Evolutionary conservation across 257 asterid species (phyloP).

Genomic region (Nicotiana otophora): DNA sequence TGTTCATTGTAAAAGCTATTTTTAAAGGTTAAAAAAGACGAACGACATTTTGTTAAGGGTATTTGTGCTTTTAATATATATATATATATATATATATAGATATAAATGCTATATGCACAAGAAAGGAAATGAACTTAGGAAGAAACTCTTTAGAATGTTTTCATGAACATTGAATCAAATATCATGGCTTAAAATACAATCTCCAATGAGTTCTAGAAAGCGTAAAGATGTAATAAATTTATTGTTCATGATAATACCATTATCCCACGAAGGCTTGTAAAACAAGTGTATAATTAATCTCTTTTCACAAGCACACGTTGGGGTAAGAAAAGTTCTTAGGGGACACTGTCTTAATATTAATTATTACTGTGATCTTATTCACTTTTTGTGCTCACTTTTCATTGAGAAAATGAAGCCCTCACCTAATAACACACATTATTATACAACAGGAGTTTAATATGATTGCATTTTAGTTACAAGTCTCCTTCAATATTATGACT

Average conservation of each 20-base stretch:
- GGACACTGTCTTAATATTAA: not conserved
- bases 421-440: slow-evolving; percentile 22
- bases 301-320: slow-evolving; percentile 15
- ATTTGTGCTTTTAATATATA: too few relatives aligned
- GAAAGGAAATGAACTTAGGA: not conserved
- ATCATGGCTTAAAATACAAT: not conserved
- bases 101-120: too few relatives aligned
- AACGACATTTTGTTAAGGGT: too few relatives aligned
- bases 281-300: slow-evolving; percentile 7
- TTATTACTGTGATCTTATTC: slow-evolving; percentile 1
- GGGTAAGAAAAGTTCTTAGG: not conserved
- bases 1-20: too few relatives aligned
- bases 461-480: slow-evolving; percentile 40
- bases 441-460: slow-evolving; percentile 16
- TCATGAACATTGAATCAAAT: not conserved
- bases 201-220: not conserved
- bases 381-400: slow-evolving; percentile 12
- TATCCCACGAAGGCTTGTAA: not conserved
- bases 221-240: not conserved
- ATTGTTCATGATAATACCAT: not conserved
- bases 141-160: not conserved
- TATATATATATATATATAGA: too few relatives aligned
- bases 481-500: slow-evolving; percentile 34
- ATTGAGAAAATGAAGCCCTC: slow-evolving; percentile 16
- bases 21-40: too few relatives aligned